Conservation (phyloP, 306 rosid species). For the Sophora flavescens region DNA sequence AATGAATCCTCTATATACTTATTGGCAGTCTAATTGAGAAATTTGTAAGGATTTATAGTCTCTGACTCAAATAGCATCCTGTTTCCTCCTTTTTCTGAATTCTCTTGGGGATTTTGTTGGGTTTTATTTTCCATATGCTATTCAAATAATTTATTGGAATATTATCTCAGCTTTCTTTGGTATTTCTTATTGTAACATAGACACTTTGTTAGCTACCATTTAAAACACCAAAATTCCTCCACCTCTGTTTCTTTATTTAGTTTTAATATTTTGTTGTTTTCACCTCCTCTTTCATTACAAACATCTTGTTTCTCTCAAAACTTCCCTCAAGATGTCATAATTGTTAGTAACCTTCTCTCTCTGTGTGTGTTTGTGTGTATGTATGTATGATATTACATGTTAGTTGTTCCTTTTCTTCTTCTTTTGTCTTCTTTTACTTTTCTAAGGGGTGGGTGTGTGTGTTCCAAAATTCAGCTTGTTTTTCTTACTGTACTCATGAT, state of each 20-base stretch:
- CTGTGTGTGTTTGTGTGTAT: too few relatives aligned
- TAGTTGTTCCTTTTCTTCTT: conserved; percentile 12
- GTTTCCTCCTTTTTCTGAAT: conserved; percentile 9
- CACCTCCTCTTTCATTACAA: background rate
- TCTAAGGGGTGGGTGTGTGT: background rate
- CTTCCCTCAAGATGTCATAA: background rate
- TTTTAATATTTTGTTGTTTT: conserved; percentile 23
- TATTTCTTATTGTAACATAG: conserved; percentile 22
- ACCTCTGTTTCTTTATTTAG: conserved; percentile 17
- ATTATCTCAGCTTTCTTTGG: conserved; percentile 20
- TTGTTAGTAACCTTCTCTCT: background rate
- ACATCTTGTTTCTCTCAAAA: background rate
- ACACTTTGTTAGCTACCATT: conserved; percentile 37
- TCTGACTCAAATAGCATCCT: conserved; percentile 10
- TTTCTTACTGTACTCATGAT: conserved; percentile 30
- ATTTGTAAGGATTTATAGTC: conserved; percentile 14
- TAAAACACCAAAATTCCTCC: conserved; percentile 16
- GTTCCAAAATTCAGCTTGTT: conserved; percentile 36
- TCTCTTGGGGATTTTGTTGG: conserved; percentile 14
- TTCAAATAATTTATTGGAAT: conserved; percentile 21
- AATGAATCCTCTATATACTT: conserved; percentile 12
- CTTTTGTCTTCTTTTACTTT: background rate
- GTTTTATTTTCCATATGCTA: conserved; percentile 19
- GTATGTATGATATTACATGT: background rate
- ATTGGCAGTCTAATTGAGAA: conserved; percentile 13